Conservation (phyloP, 139 green algal genomes). For the Coelastrella sp. region DNA sequence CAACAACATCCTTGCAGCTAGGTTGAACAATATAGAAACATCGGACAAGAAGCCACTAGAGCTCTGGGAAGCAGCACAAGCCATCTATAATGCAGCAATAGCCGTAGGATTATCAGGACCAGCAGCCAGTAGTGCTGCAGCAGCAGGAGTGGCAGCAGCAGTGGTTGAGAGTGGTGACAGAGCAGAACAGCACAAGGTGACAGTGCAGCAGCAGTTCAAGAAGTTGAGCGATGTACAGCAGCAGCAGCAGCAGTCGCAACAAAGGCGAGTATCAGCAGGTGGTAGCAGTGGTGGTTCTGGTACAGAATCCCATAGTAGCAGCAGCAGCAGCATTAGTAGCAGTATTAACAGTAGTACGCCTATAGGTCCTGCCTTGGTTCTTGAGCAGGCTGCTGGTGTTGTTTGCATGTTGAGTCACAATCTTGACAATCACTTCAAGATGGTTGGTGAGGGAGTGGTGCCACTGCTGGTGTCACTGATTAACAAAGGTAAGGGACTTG, state of each 20-base stretch:
- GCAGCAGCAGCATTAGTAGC: background rate
- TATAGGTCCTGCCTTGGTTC: background rate
- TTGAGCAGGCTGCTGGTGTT: conserved; percentile 54
- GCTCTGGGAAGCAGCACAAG: conserved; percentile 10
- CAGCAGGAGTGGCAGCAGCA: conserved; percentile 8
- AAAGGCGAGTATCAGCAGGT: background rate
- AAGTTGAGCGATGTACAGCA: background rate
- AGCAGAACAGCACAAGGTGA: conserved; percentile 7
- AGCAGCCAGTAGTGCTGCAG: conserved; percentile 5
- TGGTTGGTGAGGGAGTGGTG: conserved; percentile 55
- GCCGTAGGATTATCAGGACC: background rate
- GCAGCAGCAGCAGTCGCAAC: background rate
- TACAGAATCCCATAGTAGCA: no score
- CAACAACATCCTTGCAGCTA: background rate
- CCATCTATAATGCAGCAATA: background rate
- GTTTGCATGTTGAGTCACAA: conserved; percentile 60
- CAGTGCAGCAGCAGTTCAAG: background rate
- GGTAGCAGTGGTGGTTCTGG: background rate
- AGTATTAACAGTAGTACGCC: background rate
- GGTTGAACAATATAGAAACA: background rate
- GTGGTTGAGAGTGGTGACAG: background rate
- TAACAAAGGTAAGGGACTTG: background rate
- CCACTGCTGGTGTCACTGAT: conserved; percentile 58
- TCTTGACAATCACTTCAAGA: conserved; percentile 61
- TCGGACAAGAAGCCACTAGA: background rate